Conservation (phyloP, 495 filamentous ascomycete genomes). For the Talaromyces ruber region DNA sequence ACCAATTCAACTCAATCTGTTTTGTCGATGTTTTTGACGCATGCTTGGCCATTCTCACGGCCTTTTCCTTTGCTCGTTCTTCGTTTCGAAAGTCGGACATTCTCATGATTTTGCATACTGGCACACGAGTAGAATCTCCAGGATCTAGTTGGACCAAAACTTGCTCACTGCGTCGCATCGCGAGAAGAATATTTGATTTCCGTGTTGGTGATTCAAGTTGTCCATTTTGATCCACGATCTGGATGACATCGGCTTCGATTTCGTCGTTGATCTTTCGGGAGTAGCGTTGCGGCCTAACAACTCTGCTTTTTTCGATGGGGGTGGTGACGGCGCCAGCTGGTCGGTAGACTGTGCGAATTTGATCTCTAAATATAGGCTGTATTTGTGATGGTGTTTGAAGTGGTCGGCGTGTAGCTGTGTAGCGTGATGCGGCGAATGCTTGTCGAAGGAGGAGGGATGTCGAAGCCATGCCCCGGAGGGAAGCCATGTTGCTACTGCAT, state of each 20-base stretch:
- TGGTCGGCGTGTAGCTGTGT: neutral
- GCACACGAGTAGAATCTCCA: constrained; percentile 16
- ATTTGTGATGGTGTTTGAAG: neutral
- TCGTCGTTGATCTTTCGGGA: constrained; percentile 32
- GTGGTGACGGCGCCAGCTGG: neutral
- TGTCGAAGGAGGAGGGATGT: neutral
- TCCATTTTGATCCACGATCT: constrained; percentile 44
- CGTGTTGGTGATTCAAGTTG: constrained; percentile 35
- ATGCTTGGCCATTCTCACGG: constrained; percentile 15
- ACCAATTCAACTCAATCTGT: constrained; percentile 80
- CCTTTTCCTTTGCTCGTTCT: constrained; percentile 33
- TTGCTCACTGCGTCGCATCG: constrained; percentile 39
- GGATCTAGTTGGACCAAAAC: constrained; percentile 51
- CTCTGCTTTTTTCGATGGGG: constrained; percentile 6
- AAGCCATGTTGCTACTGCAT: neutral
- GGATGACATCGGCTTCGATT: constrained; percentile 45
- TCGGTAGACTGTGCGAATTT: neutral
- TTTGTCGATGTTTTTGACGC: constrained; percentile 37
- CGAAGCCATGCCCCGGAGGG: neutral
- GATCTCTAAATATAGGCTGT: neutral
- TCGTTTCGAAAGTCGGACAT: constrained; percentile 32
- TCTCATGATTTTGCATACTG: constrained; percentile 62
- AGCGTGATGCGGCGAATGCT: neutral
- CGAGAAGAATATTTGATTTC: constrained; percentile 33
- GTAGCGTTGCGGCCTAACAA: constrained; percentile 6